phyloP scores from a whole-genome alignment of 2,329 filamentous ascomycete species.

The Gliomastix tumulicola region DNA sequence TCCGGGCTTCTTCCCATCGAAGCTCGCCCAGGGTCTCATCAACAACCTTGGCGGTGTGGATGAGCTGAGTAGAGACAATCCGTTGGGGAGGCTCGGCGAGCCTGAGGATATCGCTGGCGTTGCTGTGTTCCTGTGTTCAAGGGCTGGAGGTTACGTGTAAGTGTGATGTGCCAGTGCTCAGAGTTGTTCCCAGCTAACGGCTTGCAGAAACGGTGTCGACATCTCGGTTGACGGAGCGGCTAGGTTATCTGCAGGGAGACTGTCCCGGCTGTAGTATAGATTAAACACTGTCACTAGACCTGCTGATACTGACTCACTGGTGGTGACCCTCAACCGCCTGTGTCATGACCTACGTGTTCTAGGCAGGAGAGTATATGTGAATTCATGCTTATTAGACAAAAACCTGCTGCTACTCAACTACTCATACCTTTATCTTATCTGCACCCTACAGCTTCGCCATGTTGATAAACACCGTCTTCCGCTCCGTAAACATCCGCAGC shows the following conservation, averaged over 20 bases:
- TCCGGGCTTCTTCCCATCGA: conserved; percentile 63
- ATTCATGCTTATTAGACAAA: no score
- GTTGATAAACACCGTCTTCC: conserved; percentile 43
- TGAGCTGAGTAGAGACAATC: conserved; percentile 39
- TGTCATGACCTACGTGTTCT: no score
- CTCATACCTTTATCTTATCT: no score
- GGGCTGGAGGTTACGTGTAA: conserved; percentile 43
- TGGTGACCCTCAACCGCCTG: no score
- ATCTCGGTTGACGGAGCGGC: conserved; percentile 25
- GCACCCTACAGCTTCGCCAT: conserved; percentile 10
- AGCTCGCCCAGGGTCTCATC: conserved; percentile 61
- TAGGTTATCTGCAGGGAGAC: conserved; percentile 16
- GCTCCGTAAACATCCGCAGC: conserved; percentile 38
- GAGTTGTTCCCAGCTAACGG: conserved; percentile 1
- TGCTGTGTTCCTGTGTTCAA: conserved; percentile 49
- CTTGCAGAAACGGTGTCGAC: conserved; percentile 24
- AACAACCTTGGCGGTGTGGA: conserved; percentile 50
- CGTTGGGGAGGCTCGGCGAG: conserved; percentile 45
- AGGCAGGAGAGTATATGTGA: no score
- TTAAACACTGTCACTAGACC: neutral
- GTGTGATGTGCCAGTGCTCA: no score
- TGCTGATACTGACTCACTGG: no score
- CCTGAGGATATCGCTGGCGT: conserved; percentile 55
- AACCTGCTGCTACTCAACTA: no score
- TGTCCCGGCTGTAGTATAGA: conserved; percentile 16